Evolutionary conservation across 2,329 filamentous ascomycete genomes (phyloP), one percentile per base, ranked within the genome.

Genomic region (Zasmidium angulare): DNA sequence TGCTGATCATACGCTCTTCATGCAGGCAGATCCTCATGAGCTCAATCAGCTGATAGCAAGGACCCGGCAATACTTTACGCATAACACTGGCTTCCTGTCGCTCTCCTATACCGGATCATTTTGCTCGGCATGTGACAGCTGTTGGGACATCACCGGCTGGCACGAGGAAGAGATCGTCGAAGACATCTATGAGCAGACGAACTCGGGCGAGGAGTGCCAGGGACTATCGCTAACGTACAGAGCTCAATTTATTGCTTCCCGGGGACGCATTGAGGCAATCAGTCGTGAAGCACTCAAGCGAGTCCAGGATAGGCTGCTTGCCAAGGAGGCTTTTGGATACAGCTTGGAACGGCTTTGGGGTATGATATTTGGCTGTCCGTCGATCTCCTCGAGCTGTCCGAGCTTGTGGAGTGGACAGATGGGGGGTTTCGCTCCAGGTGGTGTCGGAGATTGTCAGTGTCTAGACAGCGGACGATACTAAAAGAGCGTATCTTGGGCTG

Each of bases 1-100:
- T 4, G 75, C 79, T 17, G 70, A 69, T 11, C 78, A 81, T 51
- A 80, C 78, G 0, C 61, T 82, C n/a, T 82, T 82, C 69, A 67
- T 82, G 3, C 79, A 81, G 67, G 79, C 78, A 3, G 73, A 75
- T 43, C 66, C 78, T 46, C 72, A 81, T 63, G 77, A 78, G 36
- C 71, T 72, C 24, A 60, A 60, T 26, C 72, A 77, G 48, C 69
- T 80, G 46, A 72, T 72, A 26, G 64, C 71, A 9, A 74, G 77
- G 1, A 64, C 49, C 22, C n/a, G 46, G 46, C 26, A 59, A 26
- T 60, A 60, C 51, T 56, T 63, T 19, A 24, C 43, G 17, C 19
- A 29, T 1, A 2, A 72, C 67, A 24, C 70, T 69, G 11, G 68
- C 62, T 48, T 61, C 62, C 48, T 69, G 4, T 58, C 57, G 7